Evolutionary conservation across 2,329 filamentous ascomycete species (phyloP), one percentile per base, ranked within the genome.

Genomic region (Pseudogymnoascus sp.): DNA sequence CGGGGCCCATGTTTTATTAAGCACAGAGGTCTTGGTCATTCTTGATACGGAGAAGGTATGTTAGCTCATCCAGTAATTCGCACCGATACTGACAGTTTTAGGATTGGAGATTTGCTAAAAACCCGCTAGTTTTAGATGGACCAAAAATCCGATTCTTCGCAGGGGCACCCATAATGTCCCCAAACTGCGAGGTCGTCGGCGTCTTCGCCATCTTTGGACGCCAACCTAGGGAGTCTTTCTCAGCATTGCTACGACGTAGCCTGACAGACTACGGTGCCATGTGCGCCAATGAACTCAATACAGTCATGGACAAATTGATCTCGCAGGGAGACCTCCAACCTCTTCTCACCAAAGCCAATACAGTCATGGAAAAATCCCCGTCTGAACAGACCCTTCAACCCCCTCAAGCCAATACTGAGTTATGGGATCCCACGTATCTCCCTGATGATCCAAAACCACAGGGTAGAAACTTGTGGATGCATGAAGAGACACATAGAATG

Each of bases 91-190:
- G 17, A 39, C 35, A 29, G 4, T 39, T 59, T 38, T 59, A 74
- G 72, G 74, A 76, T 60, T 76, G 74, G 74, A 69, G 74, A 41
- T 74, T 76, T 44, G 61, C 63, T 33, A 65, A 65, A 8, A 73
- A 73, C 38, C 73, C 72, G 1, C 67, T 74, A 3, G 70, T 74
- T 1, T 63, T 59, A 17, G 64, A 60, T 4, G 59, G 60, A 5
- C 68, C 71, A 17, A 62, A 69, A 4, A 72, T 75, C 42, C 68
- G 72, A 4, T 76, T 76, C 61, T 75, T 74, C 42, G 73, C 72
- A n/a, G 74, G 70, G 9, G 71, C 72, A 25, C 74, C 74, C 6
- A 65, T 76, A 36, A 62, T 74, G 12, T 69, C 70, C 31, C 58
- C 66, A 17, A 68, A 69, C 58, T 71, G 71, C 58, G 65, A 68